Evolutionary conservation across 306 rosid genomes (phyloP).

Genomic region (Vigna angularis): DNA sequence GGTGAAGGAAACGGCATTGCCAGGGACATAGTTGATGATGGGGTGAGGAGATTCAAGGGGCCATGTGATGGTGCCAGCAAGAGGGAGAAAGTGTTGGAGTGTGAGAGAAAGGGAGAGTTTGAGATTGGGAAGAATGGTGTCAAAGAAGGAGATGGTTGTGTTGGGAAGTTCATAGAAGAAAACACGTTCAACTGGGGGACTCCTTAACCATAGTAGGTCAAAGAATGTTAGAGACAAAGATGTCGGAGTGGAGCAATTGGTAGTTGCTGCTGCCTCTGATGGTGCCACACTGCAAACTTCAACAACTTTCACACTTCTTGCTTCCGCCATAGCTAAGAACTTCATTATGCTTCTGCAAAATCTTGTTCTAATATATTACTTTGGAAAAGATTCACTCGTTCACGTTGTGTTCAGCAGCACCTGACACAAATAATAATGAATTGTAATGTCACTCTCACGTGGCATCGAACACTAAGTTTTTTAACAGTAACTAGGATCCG

Average conservation of each 20-base stretch:
- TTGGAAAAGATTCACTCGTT: too few species aligned
- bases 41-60: constrained; percentile 33
- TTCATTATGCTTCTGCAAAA: background rate
- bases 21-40: constrained; percentile 32
- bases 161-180: constrained; percentile 37
- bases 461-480: too few species aligned
- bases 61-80: constrained; percentile 49
- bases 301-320: background rate
- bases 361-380: too few species aligned
- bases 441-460: too few species aligned
- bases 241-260: background rate
- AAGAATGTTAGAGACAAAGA: background rate
- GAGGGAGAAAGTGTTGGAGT: constrained; percentile 44
- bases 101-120: constrained; percentile 42
- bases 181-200: constrained; percentile 33
- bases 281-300: background rate
- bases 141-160: constrained; percentile 15
- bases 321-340: background rate
- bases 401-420: too few species aligned
- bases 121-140: constrained; percentile 46
- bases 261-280: background rate
- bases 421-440: too few species aligned
- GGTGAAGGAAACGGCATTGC: constrained; percentile 40
- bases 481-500: too few species aligned
- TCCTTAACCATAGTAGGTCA: constrained; percentile 31